phyloP scores from a whole-genome alignment of 805 yeast genomes.

The Wickerhamomyces alni region DNA sequence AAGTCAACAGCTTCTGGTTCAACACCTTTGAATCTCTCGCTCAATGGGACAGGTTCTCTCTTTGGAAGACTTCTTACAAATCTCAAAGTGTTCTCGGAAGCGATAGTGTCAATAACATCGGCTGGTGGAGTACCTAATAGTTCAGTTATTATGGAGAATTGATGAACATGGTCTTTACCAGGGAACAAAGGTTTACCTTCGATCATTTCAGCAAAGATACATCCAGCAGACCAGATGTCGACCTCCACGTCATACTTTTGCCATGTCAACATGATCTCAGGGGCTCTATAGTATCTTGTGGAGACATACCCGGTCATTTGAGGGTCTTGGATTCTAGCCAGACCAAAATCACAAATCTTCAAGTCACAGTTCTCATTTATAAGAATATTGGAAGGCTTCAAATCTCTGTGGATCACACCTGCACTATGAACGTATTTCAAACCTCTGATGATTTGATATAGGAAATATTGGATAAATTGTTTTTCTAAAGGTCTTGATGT shows the following conservation, averaged over 20 bases:
- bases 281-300: slow-evolving; percentile 94
- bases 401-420: slow-evolving; percentile 85
- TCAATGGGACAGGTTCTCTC: slow-evolving; percentile 85
- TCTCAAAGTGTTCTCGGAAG: slow-evolving; percentile 89
- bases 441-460: slow-evolving; percentile 90
- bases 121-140: slow-evolving; percentile 93
- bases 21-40: slow-evolving; percentile 70
- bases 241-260: slow-evolving; percentile 96
- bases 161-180: slow-evolving; percentile 97
- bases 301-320: slow-evolving; percentile 99
- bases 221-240: slow-evolving; percentile 97
- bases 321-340: slow-evolving; percentile 96
- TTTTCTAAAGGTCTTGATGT: slow-evolving; percentile 92
- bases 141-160: slow-evolving; percentile 94
- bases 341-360: slow-evolving; percentile 89
- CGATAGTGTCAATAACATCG: slow-evolving; percentile 93
- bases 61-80: slow-evolving; percentile 93
- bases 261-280: slow-evolving; percentile 98
- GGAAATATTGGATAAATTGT: slow-evolving; percentile 93
- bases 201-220: slow-evolving; percentile 96
- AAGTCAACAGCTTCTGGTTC: slow-evolving; percentile 87
- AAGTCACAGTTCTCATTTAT: slow-evolving; percentile 88
- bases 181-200: slow-evolving; percentile 97
- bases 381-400: slow-evolving; percentile 79
- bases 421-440: slow-evolving; percentile 88